A percentile compares a stretch with the other conserved stretches of the same genome.
phyloP scores from a whole-genome alignment of 345 rosid species.

The Euphorbia pulcherrima region DNA sequence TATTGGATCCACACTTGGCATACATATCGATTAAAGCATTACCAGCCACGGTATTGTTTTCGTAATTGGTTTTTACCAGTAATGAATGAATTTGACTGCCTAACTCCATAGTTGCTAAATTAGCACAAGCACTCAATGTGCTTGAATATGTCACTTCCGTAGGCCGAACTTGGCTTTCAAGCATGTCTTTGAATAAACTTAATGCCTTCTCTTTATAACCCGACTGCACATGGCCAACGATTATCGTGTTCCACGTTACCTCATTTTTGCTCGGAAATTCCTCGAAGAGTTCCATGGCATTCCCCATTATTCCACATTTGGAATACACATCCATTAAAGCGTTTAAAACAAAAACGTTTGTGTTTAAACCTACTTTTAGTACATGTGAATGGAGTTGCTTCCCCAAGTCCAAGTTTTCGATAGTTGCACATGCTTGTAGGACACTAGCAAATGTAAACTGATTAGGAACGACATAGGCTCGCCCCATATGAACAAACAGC shows the following conservation, averaged over 20 bases:
- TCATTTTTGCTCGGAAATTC: conserved; percentile 46
- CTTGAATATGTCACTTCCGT: conserved; percentile 85
- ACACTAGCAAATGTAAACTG: conserved; percentile 71
- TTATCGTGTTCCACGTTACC: conserved; percentile 81
- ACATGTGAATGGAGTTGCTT: conserved; percentile 62
- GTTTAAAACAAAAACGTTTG: conserved; percentile 61
- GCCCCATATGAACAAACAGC: conserved; percentile 65
- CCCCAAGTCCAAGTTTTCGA: conserved; percentile 46
- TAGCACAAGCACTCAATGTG: conserved; percentile 67
- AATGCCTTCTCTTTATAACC: conserved; percentile 61
- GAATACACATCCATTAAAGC: conserved; percentile 78
- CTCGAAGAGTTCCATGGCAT: conserved; percentile 51
- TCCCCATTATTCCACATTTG: conserved; percentile 66
- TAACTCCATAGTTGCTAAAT: conserved; percentile 66
- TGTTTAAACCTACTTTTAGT: conserved; percentile 47
- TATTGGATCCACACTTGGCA: conserved; percentile 80
- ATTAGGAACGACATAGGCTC: conserved; percentile 55
- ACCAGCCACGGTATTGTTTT: conserved; percentile 44
- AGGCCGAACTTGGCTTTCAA: conserved; percentile 40
- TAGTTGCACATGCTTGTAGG: conserved; percentile 62
- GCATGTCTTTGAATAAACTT: conserved; percentile 52
- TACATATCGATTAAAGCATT: conserved; percentile 92
- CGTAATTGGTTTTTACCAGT: conserved; percentile 52
- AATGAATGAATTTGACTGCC: conserved; percentile 70
- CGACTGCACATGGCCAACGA: conserved; percentile 60